phyloP scores from a whole-genome alignment of 2,329 filamentous ascomycete species.

The Fusarium stilboides region DNA sequence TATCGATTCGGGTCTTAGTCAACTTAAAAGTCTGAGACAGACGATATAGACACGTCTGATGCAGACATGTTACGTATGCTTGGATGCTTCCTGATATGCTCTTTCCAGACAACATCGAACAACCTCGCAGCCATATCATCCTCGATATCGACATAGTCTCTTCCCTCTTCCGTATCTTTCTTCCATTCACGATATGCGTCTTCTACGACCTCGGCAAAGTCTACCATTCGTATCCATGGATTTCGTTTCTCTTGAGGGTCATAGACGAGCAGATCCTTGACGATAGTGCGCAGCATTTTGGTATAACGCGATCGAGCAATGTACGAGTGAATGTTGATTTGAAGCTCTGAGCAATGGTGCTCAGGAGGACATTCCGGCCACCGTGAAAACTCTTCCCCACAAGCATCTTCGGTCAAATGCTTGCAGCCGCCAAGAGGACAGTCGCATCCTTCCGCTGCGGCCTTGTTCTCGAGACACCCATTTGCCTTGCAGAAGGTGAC shows the following conservation, averaged over 20 bases:
- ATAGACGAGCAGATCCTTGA: constrained; percentile 48
- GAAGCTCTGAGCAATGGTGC: constrained; percentile 41
- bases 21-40: background rate
- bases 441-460: constrained; percentile 32
- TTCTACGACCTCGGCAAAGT: constrained; percentile 45
- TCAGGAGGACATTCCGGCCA: constrained; percentile 35
- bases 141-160: constrained; percentile 53
- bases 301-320: constrained; percentile 51
- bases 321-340: constrained; percentile 53
- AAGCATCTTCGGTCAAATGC: constrained; percentile 21
- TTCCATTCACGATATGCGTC: constrained; percentile 52
- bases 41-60: background rate
- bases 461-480: constrained; percentile 48
- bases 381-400: constrained; percentile 15
- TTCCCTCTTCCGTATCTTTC: constrained; percentile 50
- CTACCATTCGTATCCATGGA: constrained; percentile 4
- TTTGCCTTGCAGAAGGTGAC: constrained; percentile 50
- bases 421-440: constrained; percentile 47
- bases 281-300: constrained; percentile 38
- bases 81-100: no score
- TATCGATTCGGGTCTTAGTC: no score
- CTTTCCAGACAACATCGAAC: background rate
- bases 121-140: constrained; percentile 41
- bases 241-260: constrained; percentile 34
- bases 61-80: background rate